Percentiles rank a stretch among this genome's conserved stretches.
Evolutionary conservation across 805 yeast species (phyloP).

Genomic region (Jamesozyma rosinii): DNA sequence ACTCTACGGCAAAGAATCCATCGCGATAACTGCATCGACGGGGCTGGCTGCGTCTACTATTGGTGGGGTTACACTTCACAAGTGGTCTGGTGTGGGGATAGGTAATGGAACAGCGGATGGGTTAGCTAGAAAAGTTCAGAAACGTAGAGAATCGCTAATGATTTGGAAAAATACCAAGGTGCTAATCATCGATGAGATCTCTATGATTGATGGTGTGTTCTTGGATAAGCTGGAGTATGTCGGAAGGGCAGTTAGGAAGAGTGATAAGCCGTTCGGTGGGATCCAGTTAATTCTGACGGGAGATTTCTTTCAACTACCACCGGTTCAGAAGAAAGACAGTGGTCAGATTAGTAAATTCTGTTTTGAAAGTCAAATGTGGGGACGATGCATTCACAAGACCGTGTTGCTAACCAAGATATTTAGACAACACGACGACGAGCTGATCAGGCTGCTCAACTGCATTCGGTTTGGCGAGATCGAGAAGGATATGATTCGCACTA

Average conservation of each 20-base stretch:
- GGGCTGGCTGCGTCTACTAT: slow-evolving; percentile 93
- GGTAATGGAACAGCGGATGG: slow-evolving; percentile 45
- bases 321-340: slow-evolving; percentile 47
- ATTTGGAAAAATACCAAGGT: slow-evolving; percentile 61
- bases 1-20: slow-evolving; percentile 38
- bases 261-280: slow-evolving; percentile 76
- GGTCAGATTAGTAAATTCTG: slow-evolving; percentile 41
- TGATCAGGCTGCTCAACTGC: slow-evolving; percentile 72
- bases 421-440: slow-evolving; percentile 67
- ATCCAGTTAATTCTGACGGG: slow-evolving; percentile 84
- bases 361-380: slow-evolving; percentile 72
- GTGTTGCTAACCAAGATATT: slow-evolving; percentile 71
- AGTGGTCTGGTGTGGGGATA: slow-evolving; percentile 78
- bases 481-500: slow-evolving; percentile 38
- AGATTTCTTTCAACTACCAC: slow-evolving; percentile 95
- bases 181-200: slow-evolving; percentile 81
- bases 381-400: slow-evolving; percentile 49
- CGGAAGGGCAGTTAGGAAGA: slow-evolving; percentile 48
- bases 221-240: slow-evolving; percentile 65
- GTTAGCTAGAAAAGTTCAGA: slow-evolving; percentile 27
- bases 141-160: slow-evolving; percentile 12
- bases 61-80: slow-evolving; percentile 82
- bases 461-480: slow-evolving; percentile 65
- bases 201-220: slow-evolving; percentile 81
- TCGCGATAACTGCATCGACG: slow-evolving; percentile 91